phyloP scores from a whole-genome alignment of 2,329 filamentous ascomycete genomes.

The Dothideomycetes sp. region DNA sequence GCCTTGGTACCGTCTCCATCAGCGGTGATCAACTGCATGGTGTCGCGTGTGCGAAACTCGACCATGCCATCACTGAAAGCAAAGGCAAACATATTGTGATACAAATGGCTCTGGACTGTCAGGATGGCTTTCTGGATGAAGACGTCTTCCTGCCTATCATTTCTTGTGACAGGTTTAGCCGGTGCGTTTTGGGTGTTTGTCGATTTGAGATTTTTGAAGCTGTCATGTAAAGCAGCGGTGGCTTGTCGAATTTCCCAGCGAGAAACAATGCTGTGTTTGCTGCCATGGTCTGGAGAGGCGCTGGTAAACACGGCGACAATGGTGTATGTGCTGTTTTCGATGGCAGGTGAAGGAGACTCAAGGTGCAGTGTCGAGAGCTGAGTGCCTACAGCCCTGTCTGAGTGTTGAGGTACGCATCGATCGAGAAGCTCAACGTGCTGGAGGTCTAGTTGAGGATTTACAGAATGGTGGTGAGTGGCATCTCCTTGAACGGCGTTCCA shows the following conservation, averaged over 20 bases:
- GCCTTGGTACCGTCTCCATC: conserved; percentile 57
- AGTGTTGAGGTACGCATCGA: conserved; percentile 4
- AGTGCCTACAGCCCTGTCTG: conserved; percentile 45
- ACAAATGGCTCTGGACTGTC: conserved; percentile 57
- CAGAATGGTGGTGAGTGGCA: neutral
- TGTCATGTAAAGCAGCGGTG: conserved; percentile 24
- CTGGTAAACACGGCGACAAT: conserved; percentile 64
- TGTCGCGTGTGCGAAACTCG: conserved; percentile 68
- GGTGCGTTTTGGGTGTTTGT: conserved; percentile 13
- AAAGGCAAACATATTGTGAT: conserved; percentile 63
- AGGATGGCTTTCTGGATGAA: conserved; percentile 62
- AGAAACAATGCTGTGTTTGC: conserved; percentile 56
- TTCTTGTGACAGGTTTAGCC: conserved; percentile 17
- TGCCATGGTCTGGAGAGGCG: conserved; percentile 42
- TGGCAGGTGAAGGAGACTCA: conserved; percentile 4
- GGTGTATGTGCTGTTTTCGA: conserved; percentile 27
- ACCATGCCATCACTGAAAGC: conserved; percentile 72
- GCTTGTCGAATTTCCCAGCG: conserved; percentile 66
- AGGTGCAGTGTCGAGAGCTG: conserved; percentile 48
- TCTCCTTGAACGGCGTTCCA: conserved; percentile 51
- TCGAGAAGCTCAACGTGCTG: conserved; percentile 9
- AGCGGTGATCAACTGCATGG: conserved; percentile 55
- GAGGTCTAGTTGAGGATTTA: conserved; percentile 9
- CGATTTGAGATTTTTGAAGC: conserved; percentile 28
- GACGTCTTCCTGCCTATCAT: conserved; percentile 60